Evolutionary conservation across 805 yeast species (phyloP).

Genomic region (Wickerhamiella dianesei): DNA sequence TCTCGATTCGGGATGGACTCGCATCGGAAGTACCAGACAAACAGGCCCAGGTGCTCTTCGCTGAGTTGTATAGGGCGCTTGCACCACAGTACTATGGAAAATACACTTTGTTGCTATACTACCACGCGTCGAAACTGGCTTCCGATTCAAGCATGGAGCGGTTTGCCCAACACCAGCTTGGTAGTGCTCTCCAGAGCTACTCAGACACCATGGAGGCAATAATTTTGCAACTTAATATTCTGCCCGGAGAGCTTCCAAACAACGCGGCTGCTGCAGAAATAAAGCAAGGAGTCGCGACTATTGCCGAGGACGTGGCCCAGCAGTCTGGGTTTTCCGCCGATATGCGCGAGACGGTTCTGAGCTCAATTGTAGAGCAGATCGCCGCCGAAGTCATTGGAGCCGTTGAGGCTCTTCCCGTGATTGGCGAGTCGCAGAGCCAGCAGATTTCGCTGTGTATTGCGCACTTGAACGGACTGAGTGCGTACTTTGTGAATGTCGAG

Average conservation of each 20-base stretch:
- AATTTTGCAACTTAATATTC: neutral
- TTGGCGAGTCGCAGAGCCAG: constrained; percentile 22
- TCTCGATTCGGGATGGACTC: neutral
- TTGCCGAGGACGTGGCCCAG: constrained; percentile 11
- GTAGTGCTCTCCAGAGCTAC: constrained; percentile 2
- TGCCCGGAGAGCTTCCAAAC: constrained; percentile 7
- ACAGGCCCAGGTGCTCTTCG: neutral
- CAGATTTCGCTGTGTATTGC: constrained; percentile 8
- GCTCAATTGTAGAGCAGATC: constrained; percentile 26
- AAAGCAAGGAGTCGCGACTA: constrained; percentile 3
- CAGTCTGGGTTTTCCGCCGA: constrained; percentile 13
- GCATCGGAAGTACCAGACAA: neutral
- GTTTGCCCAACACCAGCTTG: constrained; percentile 9
- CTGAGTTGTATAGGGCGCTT: constrained; percentile 13
- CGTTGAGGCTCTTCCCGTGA: constrained; percentile 19
- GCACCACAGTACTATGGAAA: constrained; percentile 13
- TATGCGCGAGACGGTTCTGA: constrained; percentile 12
- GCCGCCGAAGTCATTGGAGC: constrained; percentile 15
- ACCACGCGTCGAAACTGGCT: constrained; percentile 11
- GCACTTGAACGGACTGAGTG: constrained; percentile 10
- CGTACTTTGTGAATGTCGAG: constrained; percentile 13
- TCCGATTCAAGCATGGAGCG: constrained; percentile 3
- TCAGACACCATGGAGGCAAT: constrained; percentile 5
- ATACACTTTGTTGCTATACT: constrained; percentile 11
- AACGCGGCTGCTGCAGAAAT: neutral